These are phyloP conservation scores for Coemansia sp. DNA, from an alignment of 192 early-diverging fungal species.

Conservation along the genomic window DNA sequence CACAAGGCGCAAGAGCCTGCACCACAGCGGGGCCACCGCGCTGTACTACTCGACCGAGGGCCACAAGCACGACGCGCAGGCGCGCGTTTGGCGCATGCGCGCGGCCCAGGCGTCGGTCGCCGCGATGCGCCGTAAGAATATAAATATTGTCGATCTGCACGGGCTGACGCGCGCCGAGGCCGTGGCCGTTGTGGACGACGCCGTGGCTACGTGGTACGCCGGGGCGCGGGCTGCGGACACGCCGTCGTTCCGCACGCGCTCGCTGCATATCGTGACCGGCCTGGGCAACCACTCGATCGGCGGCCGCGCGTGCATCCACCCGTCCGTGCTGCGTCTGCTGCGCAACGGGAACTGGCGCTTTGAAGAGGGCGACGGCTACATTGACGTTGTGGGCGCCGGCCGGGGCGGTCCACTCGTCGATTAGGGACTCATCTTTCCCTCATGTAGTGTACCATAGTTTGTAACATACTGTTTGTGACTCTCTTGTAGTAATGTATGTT, in stretches of 20 bases:
- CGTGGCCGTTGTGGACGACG: conserved; percentile 57
- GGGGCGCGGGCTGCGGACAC: not conserved
- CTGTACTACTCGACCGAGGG: conserved; percentile 46
- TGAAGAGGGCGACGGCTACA: conserved; percentile 55
- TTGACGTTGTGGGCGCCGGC: conserved; percentile 40
- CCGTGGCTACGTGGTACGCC: conserved; percentile 55
- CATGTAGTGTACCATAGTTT: conserved; percentile 6
- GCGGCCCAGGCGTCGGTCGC: conserved; percentile 45
- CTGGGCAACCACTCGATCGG: conserved; percentile 64
- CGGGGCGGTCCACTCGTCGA: conserved; percentile 8
- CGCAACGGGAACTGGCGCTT: conserved; percentile 58
- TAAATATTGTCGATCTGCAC: conserved; percentile 66
- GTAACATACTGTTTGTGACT: too few species aligned
- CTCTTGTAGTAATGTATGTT: too few species aligned
- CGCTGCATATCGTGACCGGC: conserved; percentile 67
- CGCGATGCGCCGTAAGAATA: conserved; percentile 43
- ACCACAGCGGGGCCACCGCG: conserved; percentile 32
- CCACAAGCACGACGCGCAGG: conserved; percentile 27
- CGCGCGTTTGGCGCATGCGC: conserved; percentile 50
- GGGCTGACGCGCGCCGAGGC: conserved; percentile 65
- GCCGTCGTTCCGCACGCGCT: conserved; percentile 10
- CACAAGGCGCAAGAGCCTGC: conserved; percentile 8
- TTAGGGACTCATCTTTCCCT: not conserved
- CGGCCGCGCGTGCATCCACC: conserved; percentile 56
- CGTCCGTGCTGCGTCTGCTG: conserved; percentile 50